Evolutionary conservation across 371 early-diverging fungal genomes (phyloP).

Genomic region (Capniomyces stellatus): DNA sequence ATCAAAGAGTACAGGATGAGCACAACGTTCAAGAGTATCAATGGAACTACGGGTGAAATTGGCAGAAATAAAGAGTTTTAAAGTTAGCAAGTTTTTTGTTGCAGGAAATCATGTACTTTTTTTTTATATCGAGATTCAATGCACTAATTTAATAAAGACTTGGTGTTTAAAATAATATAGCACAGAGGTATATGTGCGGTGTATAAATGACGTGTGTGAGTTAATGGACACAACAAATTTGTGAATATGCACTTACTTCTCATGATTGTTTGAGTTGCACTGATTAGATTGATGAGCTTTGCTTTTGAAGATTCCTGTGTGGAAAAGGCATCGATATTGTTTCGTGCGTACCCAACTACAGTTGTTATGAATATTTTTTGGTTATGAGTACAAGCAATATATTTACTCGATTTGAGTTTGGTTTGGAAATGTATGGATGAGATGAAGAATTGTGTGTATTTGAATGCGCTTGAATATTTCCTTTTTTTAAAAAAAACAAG

Average conservation of each 20-base stretch:
- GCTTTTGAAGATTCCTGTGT: slow-evolving; percentile 56
- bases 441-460: no score
- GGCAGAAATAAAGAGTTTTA: background rate
- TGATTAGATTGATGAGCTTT: slow-evolving; percentile 70
- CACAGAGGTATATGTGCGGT: background rate
- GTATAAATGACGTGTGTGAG: background rate
- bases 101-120: background rate
- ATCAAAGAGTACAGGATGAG: background rate
- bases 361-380: background rate
- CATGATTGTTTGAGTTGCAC: slow-evolving; percentile 78
- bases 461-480: no score
- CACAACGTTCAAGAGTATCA: background rate
- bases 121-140: background rate
- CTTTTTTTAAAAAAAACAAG: no score
- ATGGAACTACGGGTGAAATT: background rate
- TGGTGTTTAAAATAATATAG: background rate
- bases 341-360: slow-evolving; percentile 46
- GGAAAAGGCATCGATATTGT: slow-evolving; percentile 44
- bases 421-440: no score
- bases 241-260: slow-evolving; percentile 42
- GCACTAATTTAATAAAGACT: background rate
- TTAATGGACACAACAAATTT: background rate
- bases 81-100: background rate
- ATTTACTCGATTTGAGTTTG: background rate
- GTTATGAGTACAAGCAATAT: slow-evolving; percentile 1